phyloP scores from a whole-genome alignment of 306 rosid genomes.

The Cicer pinnatifidum region DNA sequence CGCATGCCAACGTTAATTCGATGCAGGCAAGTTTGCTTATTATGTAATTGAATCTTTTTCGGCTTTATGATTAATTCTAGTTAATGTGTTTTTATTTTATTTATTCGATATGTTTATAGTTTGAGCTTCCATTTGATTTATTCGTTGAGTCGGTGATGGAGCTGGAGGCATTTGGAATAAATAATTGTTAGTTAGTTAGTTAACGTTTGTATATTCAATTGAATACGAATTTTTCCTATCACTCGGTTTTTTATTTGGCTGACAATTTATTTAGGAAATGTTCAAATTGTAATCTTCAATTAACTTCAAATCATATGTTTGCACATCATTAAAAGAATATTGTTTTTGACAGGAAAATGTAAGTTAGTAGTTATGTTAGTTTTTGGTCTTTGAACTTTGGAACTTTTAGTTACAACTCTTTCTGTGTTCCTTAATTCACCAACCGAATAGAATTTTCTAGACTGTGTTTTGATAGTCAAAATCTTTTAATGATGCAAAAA shows the following conservation, averaged over 20 bases:
- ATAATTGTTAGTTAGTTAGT: neutral
- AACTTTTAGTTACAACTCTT: too few relatives aligned
- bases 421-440: too few relatives aligned
- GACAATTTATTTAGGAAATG: neutral
- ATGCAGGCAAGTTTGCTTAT: too few relatives aligned
- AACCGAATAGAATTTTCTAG: neutral
- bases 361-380: too few relatives aligned
- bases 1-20: too few relatives aligned
- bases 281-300: neutral
- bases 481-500: neutral
- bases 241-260: neutral
- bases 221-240: neutral
- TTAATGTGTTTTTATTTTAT: too few relatives aligned
- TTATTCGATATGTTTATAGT: constrained; percentile 35
- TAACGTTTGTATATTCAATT: constrained; percentile 19
- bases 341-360: too few relatives aligned
- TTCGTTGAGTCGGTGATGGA: constrained; percentile 16
- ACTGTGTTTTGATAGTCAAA: neutral
- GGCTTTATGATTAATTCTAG: too few relatives aligned
- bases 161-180: constrained; percentile 22
- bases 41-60: too few relatives aligned
- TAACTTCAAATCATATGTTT: constrained; percentile 1
- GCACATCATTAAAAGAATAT: neutral
- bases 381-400: too few relatives aligned
- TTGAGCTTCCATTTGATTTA: constrained; percentile 41